Evolutionary conservation across 768 basidiomycete genomes (phyloP).

Genomic region (Chlorophyllum brunneum): DNA sequence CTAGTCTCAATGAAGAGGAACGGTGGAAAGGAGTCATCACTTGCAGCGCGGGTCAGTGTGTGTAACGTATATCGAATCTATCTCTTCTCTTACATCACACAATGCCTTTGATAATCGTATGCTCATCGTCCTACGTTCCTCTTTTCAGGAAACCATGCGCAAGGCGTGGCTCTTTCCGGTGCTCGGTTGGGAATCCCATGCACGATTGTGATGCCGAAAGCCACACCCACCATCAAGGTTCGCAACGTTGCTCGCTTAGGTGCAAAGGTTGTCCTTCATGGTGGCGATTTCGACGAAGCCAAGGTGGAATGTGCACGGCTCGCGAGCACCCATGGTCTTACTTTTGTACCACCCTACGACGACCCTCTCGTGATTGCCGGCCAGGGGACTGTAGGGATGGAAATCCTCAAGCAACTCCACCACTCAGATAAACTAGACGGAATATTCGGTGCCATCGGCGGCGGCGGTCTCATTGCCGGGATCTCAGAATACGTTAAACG

Average conservation of each 20-base stretch:
- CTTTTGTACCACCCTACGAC: slow-evolving; percentile 96
- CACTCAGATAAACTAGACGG: slow-evolving; percentile 74
- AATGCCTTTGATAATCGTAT: not conserved
- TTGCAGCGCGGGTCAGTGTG: slow-evolving; percentile 93
- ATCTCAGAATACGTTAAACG: slow-evolving; percentile 90
- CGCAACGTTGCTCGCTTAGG: slow-evolving; percentile 92
- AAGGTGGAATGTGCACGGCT: slow-evolving; percentile 92
- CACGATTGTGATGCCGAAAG: slow-evolving; percentile 98
- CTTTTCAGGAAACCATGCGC: slow-evolving; percentile 89
- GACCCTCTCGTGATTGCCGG: slow-evolving; percentile 97
- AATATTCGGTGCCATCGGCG: slow-evolving; percentile 90
- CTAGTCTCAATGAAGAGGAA: slow-evolving; percentile 79
- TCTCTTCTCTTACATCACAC: slow-evolving; percentile 12
- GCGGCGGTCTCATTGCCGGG: slow-evolving; percentile 91
- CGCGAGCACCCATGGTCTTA: slow-evolving; percentile 67
- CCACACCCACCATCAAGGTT: slow-evolving; percentile 95
- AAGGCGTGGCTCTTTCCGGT: slow-evolving; percentile 97
- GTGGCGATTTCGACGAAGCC: slow-evolving; percentile 92
- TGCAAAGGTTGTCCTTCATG: slow-evolving; percentile 91
- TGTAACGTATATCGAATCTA: slow-evolving; percentile 30
- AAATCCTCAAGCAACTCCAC: slow-evolving; percentile 86
- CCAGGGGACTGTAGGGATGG: slow-evolving; percentile 93
- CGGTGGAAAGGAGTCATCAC: slow-evolving; percentile 97
- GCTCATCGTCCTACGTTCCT: not conserved
- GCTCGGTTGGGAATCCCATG: slow-evolving; percentile 83